Base-by-base conservation (phyloP, 2,329 filamentous ascomycete genomes). In the Pseudogymnoascus sp. region DNA sequence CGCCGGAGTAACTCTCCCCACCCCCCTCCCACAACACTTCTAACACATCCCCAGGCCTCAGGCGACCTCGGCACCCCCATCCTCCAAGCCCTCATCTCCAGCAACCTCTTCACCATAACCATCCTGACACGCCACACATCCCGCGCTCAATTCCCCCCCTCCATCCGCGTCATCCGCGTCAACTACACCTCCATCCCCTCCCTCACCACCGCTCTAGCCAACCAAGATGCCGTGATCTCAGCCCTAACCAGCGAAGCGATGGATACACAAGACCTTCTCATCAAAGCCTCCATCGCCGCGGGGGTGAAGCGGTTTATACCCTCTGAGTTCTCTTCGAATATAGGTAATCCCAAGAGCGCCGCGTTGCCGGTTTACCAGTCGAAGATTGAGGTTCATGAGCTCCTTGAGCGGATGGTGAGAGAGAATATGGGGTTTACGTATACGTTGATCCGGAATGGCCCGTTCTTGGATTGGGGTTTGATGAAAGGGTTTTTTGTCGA, bases 171-270 rank as follows among this genome's bases (percentile, higher is more conserved):
- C n/a, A 63, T 79, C 65, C 74, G 76, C 6, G 78, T 78, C n/a
- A 76, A 84, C 69, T 82, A 79, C 65, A 72, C 75, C 28, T 74
- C 73, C 5, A 69, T 77, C 1, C 60, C 73, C 0, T 78, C 79
- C 25, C 74, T 85, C 10, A 76, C 74, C 1, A 37, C 73, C 0
- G 82, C 81, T 1, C 78, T 89, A 51, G 69, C 78, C 54, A 82
- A 80, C 37, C 81, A 86, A 67, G 85, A 89, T 71, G 85, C 82
- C 0, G 77, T 86, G 4, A 70, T 89, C 61, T 81, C 80, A 3
- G 75, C 80, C 0, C 76, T 87, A 21, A 72, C 68, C 25, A 60
- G n/a, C 1, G 60, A 65, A 4, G 72, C 69, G 1, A 14, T 73
- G 1, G 76, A 73, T n/a, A 75, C 75, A 2, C 85, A 88, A 70